phyloP scores from a whole-genome alignment of 371 early-diverging fungal genomes.

The Choanephora cucurbitarum region DNA sequence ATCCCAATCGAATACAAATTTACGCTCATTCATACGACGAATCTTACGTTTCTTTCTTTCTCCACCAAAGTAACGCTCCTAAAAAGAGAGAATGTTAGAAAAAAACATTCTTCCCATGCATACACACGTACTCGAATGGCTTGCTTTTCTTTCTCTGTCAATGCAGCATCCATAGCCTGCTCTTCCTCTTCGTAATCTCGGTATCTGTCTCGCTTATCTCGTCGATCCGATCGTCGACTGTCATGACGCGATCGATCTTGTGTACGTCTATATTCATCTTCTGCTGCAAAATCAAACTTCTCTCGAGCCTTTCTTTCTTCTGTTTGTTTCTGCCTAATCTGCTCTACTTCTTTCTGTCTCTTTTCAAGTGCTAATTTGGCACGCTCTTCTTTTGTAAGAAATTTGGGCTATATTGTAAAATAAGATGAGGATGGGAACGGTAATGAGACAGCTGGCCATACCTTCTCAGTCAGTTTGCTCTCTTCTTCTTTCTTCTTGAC shows the following conservation, averaged over 20 bases:
- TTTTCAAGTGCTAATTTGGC: conserved; percentile 83
- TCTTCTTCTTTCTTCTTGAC: conserved; percentile 67
- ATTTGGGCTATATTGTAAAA: conserved; percentile 68
- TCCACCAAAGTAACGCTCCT: conserved; percentile 90
- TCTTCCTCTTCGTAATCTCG: conserved; percentile 17
- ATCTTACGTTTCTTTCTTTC: conserved; percentile 76
- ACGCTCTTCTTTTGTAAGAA: conserved; percentile 92
- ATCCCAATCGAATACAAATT: conserved; percentile 98
- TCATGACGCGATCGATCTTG: conserved; percentile 35
- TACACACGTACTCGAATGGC: conserved; percentile 39
- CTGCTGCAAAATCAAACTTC: conserved; percentile 60
- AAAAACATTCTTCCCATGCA: neutral
- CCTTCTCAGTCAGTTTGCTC: conserved; percentile 53
- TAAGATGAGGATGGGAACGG: neutral
- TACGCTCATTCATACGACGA: conserved; percentile 86
- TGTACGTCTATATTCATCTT: conserved; percentile 42
- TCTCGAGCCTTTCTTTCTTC: conserved; percentile 63
- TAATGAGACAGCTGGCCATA: conserved; percentile 8
- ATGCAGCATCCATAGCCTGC: conserved; percentile 9
- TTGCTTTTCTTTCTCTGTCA: conserved; percentile 52
- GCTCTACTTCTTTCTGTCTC: conserved; percentile 83
- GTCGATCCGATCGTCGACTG: conserved; percentile 23
- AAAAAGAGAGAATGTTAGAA: conserved; percentile 4
- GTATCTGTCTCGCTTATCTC: conserved; percentile 21
- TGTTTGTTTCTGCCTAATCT: conserved; percentile 59